Percentiles rank a stretch among this genome's conserved stretches.
phyloP scores from a whole-genome alignment of 2,329 filamentous ascomycete species.

The Monilinia aucupariae region DNA sequence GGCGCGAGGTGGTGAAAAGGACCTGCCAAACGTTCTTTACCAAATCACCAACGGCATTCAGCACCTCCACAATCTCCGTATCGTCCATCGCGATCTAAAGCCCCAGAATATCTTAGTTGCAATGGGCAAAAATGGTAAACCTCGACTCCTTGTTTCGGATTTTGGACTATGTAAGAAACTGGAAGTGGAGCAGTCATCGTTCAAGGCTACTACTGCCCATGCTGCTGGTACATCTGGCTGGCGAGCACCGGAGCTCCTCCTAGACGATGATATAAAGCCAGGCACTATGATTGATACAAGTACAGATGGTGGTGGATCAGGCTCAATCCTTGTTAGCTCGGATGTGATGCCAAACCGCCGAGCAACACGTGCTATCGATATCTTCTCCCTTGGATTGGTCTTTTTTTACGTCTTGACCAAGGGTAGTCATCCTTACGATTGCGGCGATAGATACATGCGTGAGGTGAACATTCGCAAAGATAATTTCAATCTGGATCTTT shows the following conservation, averaged over 20 bases:
- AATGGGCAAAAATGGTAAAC: conserved; percentile 61
- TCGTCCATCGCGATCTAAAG: conserved; percentile 95
- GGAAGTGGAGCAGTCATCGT: conserved; percentile 88
- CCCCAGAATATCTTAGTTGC: conserved; percentile 94
- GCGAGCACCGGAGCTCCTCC: conserved; percentile 89
- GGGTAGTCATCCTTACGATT: conserved; percentile 88
- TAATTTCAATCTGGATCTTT: conserved; percentile 63
- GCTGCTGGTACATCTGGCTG: conserved; percentile 91
- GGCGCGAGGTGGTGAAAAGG: conserved; percentile 65
- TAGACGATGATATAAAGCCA: conserved; percentile 65
- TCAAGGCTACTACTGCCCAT: conserved; percentile 88
- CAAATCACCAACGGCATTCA: conserved; percentile 87
- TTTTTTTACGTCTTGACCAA: conserved; percentile 98
- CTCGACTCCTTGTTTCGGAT: conserved; percentile 91
- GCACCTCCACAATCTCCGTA: conserved; percentile 84
- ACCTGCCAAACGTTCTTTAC: conserved; percentile 73
- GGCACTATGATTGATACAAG: conserved; percentile 44
- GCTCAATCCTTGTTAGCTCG: conserved; percentile 51
- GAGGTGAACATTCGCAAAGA: conserved; percentile 97
- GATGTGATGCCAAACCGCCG: conserved; percentile 62
- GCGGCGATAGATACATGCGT: conserved; percentile 88
- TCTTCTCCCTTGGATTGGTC: conserved; percentile 94
- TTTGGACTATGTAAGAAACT: conserved; percentile 98
- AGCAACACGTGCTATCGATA: conserved; percentile 92
- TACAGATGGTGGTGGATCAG: conserved; percentile 58